These are phyloP conservation scores for Periconia sp. DNA, from an alignment of 2,329 filamentous ascomycete species.

Conservation along the genomic window DNA sequence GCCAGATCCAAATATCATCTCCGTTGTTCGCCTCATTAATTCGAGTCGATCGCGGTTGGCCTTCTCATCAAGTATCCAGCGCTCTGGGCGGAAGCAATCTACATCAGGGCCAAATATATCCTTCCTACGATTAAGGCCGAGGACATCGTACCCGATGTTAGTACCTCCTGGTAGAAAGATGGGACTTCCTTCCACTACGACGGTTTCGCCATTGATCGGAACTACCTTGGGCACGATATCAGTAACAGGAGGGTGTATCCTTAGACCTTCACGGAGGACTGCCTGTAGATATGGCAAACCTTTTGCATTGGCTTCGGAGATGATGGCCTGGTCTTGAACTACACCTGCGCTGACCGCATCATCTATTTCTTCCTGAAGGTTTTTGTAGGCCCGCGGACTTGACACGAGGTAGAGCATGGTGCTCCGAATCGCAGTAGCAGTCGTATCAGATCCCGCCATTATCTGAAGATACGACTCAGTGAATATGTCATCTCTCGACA, in stretches of 20 bases:
- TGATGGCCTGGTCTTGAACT: slow-evolving; percentile 41
- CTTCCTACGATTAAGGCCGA: slow-evolving; percentile 26
- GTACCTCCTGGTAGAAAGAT: slow-evolving; percentile 35
- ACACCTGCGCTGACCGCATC: slow-evolving; percentile 32
- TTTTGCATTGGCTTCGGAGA: slow-evolving; percentile 52
- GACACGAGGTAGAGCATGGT: slow-evolving; percentile 59
- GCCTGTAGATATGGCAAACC: slow-evolving; percentile 53
- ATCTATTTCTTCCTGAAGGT: slow-evolving; percentile 55
- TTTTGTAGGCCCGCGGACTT: slow-evolving; percentile 51
- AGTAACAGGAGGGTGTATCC: slow-evolving; percentile 47
- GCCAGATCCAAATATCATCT: slow-evolving; percentile 41
- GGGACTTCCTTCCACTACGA: slow-evolving; percentile 22
- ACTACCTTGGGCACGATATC: slow-evolving; percentile 33
- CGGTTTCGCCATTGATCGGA: slow-evolving; percentile 31
- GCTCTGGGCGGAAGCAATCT: slow-evolving; percentile 54
- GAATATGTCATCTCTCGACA: slow-evolving; percentile 47
- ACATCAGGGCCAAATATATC: slow-evolving; percentile 45
- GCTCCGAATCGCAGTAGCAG: slow-evolving; percentile 60
- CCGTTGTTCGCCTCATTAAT: slow-evolving; percentile 32
- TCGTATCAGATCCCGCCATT: slow-evolving; percentile 63
- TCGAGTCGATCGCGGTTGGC: slow-evolving; percentile 11
- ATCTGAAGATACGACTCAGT: slow-evolving; percentile 53
- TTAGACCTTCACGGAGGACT: slow-evolving; percentile 51
- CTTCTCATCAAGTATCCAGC: slow-evolving; percentile 48
- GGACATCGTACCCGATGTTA: slow-evolving; percentile 30